phyloP scores from a whole-genome alignment of 371 early-diverging fungal genomes.

The Zychaea mexicana region DNA sequence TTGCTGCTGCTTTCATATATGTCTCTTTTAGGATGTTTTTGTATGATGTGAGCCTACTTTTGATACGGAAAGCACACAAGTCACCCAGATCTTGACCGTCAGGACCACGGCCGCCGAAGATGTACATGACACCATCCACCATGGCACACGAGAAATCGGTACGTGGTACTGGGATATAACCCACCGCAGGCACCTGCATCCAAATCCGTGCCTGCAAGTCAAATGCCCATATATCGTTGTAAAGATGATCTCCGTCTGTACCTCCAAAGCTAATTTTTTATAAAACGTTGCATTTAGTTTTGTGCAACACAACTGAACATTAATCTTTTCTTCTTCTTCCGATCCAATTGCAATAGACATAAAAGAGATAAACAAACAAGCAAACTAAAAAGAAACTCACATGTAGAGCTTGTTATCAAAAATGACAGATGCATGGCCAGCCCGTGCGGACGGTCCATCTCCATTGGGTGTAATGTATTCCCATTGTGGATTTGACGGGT shows the following conservation, averaged over 20 bases:
- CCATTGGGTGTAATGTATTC: constrained; percentile 48
- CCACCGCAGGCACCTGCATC: constrained; percentile 63
- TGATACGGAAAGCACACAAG: constrained; percentile 72
- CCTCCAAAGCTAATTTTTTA: constrained; percentile 66
- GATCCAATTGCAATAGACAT: neutral
- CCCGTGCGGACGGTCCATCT: constrained; percentile 59
- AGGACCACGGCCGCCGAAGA: constrained; percentile 70
- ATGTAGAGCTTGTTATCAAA: constrained; percentile 64
- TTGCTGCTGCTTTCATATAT: too few species aligned
- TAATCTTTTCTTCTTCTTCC: neutral
- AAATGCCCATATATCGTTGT: constrained; percentile 78
- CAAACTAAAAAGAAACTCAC: constrained; percentile 33
- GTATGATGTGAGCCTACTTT: constrained; percentile 49
- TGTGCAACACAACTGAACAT: constrained; percentile 8
- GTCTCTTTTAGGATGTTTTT: too few species aligned
- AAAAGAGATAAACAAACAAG: too few species aligned
- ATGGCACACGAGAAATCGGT: constrained; percentile 65
- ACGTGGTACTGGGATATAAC: constrained; percentile 67
- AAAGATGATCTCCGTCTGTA: constrained; percentile 65
- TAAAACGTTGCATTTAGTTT: constrained; percentile 16
- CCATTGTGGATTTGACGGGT: constrained; percentile 40
- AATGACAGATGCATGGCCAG: constrained; percentile 61
- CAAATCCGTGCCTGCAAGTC: constrained; percentile 60
- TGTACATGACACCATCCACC: constrained; percentile 74
- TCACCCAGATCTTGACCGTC: constrained; percentile 68